Evolutionary conservation across 2,329 filamentous ascomycete genomes (phyloP).

Genomic region (Ustilaginoidea virens): DNA sequence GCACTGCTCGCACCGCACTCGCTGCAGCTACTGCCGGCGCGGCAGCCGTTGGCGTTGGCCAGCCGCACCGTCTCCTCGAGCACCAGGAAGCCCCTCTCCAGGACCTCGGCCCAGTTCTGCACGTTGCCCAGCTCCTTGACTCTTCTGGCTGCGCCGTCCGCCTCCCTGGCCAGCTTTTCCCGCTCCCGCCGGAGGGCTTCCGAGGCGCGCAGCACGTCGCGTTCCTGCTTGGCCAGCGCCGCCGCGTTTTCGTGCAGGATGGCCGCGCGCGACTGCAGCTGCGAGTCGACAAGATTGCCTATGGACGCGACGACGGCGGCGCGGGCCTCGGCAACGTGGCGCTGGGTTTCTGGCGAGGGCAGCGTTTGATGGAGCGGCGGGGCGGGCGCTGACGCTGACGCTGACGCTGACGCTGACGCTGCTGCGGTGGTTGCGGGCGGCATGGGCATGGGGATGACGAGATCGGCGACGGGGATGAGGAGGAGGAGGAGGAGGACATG

Average conservation of each 20-base stretch:
- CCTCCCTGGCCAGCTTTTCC: constrained; percentile 48
- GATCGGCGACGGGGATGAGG: no score
- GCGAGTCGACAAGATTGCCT: constrained; percentile 53
- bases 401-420: background rate
- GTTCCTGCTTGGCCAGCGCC: constrained; percentile 51
- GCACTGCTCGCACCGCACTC: constrained; percentile 15
- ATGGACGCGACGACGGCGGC: constrained; percentile 45
- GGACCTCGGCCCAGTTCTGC: constrained; percentile 77
- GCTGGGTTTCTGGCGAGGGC: constrained; percentile 26
- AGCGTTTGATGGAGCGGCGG: constrained; percentile 19
- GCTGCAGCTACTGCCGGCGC: constrained; percentile 20
- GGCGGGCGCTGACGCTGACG: constrained; percentile 6
- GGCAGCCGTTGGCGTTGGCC: constrained; percentile 18
- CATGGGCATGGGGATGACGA: background rate
- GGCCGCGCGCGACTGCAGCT: constrained; percentile 51
- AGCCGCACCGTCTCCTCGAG: constrained; percentile 49
- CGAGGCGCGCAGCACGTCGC: constrained; percentile 45
- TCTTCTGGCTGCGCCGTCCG: constrained; percentile 43
- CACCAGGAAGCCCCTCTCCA: constrained; percentile 51
- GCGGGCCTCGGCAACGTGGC: constrained; percentile 40
- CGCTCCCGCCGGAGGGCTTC: constrained; percentile 46
- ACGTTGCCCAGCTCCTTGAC: constrained; percentile 70
- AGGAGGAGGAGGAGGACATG: background rate
- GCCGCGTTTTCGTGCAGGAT: constrained; percentile 55
- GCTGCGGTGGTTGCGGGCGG: background rate